Evolutionary conservation across 2,329 filamentous ascomycete species (phyloP).

Genomic region (Neopestalotiopsis rosae): DNA sequence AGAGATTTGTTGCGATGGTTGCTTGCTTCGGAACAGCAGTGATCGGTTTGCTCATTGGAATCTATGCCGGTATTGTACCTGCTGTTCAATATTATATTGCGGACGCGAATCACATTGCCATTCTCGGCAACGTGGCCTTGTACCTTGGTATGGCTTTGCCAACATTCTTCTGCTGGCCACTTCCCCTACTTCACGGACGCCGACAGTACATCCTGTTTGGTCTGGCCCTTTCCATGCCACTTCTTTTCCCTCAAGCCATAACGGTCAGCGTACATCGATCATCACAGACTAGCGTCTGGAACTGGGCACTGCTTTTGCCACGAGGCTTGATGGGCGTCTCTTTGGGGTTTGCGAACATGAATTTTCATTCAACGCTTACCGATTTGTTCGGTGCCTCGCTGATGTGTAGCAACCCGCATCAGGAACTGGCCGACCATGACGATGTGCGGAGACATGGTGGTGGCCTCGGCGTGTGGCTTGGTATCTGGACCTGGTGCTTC

Average conservation of each 20-base stretch:
- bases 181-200: slow-evolving; percentile 76
- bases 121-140: slow-evolving; percentile 76
- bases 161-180: slow-evolving; percentile 74
- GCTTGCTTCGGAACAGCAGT: slow-evolving; percentile 76
- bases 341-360: slow-evolving; percentile 79
- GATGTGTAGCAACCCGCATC: slow-evolving; percentile 74
- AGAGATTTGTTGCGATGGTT: slow-evolving; percentile 70
- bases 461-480: slow-evolving; percentile 81
- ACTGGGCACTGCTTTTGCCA: slow-evolving; percentile 65
- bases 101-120: slow-evolving; percentile 69
- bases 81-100: slow-evolving; percentile 79
- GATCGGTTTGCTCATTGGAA: slow-evolving; percentile 73
- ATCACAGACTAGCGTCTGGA: slow-evolving; percentile 60
- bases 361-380: slow-evolving; percentile 72
- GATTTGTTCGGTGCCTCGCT: slow-evolving; percentile 80
- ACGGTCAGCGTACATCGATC: slow-evolving; percentile 63
- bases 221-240: slow-evolving; percentile 71
- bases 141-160: slow-evolving; percentile 74
- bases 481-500: slow-evolving; percentile 79
- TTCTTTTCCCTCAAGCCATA: slow-evolving; percentile 78
- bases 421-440: slow-evolving; percentile 70
- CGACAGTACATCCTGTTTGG: slow-evolving; percentile 78
- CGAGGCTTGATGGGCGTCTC: slow-evolving; percentile 70
- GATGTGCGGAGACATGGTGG: slow-evolving; percentile 78
- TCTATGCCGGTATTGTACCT: slow-evolving; percentile 81